Evolutionary conservation across 352 stramenopile genomes (phyloP).

Genomic region (Globisporangium megalacanthum): DNA sequence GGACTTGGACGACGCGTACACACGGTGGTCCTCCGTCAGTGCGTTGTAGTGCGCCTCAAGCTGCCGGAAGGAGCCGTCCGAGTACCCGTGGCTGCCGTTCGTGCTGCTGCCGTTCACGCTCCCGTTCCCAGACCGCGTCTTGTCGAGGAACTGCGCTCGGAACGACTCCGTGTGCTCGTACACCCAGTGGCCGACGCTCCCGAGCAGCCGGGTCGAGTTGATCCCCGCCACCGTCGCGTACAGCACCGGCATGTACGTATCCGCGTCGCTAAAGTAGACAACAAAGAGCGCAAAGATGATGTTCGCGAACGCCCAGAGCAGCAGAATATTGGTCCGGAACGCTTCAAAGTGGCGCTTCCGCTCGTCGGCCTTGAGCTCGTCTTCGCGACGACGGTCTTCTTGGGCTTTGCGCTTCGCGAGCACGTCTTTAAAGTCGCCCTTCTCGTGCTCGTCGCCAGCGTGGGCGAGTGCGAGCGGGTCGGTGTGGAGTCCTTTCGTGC

Average conservation of each 20-base stretch:
- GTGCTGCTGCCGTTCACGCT: conserved; percentile 40
- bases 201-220: conserved; percentile 60
- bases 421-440: conserved; percentile 82
- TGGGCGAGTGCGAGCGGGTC: conserved; percentile 39
- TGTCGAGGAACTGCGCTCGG: conserved; percentile 37
- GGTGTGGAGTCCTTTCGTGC: conserved; percentile 65
- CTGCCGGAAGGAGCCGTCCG: conserved; percentile 52
- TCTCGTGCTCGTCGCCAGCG: conserved; percentile 49
- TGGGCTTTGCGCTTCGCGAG: conserved; percentile 66
- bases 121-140: conserved; percentile 50
- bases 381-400: conserved; percentile 63
- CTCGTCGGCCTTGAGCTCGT: conserved; percentile 45
- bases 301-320: conserved; percentile 80
- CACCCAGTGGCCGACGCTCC: conserved; percentile 65
- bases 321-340: conserved; percentile 79
- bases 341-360: conserved; percentile 77
- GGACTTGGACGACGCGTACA: conserved; percentile 37
- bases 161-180: conserved; percentile 54
- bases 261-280: conserved; percentile 53
- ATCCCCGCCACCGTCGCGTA: conserved; percentile 66
- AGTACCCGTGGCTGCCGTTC: conserved; percentile 17
- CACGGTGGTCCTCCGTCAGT: conserved; percentile 58
- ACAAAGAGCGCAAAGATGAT: conserved; percentile 74
- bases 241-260: conserved; percentile 59
- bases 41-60: conserved; percentile 71